phyloP scores from a whole-genome alignment of 108 stramenopile species.

The Nannochloropsis salina region DNA sequence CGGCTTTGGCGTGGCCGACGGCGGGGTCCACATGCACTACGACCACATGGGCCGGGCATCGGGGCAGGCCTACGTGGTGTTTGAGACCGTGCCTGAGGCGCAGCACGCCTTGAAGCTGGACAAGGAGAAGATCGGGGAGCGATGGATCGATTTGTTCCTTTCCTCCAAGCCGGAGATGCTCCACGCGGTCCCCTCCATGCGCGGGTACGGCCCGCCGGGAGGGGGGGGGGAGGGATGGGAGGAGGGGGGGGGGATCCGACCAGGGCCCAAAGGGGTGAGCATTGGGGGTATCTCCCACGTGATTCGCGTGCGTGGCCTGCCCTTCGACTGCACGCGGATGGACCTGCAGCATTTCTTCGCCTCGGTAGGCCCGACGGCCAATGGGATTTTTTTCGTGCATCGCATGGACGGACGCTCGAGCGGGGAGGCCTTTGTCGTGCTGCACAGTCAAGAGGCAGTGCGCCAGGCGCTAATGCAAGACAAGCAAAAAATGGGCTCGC shows the following conservation, averaged over 20 bases:
- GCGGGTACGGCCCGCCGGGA: neutral
- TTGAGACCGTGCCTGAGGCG: conserved; percentile 30
- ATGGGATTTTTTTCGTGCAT: neutral
- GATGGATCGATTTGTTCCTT: conserved; percentile 48
- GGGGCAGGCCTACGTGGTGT: conserved; percentile 47
- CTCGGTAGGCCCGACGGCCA: neutral
- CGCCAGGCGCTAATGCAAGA: conserved; percentile 33
- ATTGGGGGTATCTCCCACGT: neutral
- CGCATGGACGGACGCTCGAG: conserved; percentile 22
- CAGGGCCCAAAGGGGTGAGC: neutral
- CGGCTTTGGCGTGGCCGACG: conserved; percentile 28
- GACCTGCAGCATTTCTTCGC: conserved; percentile 15
- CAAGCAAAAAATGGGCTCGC: conserved; percentile 40
- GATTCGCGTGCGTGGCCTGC: neutral
- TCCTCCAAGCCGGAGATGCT: conserved; percentile 38
- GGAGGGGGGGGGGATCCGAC: neutral
- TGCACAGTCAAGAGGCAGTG: conserved; percentile 30
- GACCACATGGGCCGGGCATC: conserved; percentile 34
- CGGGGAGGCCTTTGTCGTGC: conserved; percentile 44
- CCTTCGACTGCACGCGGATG: neutral
- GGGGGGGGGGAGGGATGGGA: too few relatives aligned
- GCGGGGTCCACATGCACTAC: conserved; percentile 33
- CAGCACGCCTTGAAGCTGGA: conserved; percentile 35
- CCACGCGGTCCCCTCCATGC: neutral
- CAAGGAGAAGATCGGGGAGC: conserved; percentile 43